Evolutionary conservation across 2,329 filamentous ascomycete genomes (phyloP).

Genomic region (Helminthosporium solani): DNA sequence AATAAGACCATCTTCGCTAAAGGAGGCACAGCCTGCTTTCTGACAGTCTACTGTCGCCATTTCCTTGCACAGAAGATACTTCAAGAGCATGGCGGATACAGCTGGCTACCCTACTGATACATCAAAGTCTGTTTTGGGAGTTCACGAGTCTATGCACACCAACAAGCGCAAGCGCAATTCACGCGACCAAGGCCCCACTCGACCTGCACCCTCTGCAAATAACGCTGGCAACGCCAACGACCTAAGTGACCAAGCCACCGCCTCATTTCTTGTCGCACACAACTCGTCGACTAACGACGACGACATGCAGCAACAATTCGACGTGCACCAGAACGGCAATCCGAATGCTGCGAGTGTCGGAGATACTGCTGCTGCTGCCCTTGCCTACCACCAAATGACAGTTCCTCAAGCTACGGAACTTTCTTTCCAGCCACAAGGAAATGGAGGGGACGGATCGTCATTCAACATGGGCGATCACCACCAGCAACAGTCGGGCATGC

Average conservation of each 20-base stretch:
- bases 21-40: conserved; percentile 17
- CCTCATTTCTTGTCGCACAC: conserved; percentile 43
- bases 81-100: conserved; percentile 38
- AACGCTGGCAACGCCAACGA: conserved; percentile 31
- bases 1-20: conserved; percentile 19
- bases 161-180: conserved; percentile 52
- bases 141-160: conserved; percentile 31
- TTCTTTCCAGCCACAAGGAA: conserved; percentile 51
- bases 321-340: conserved; percentile 55
- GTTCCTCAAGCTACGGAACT: conserved; percentile 58
- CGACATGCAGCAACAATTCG: conserved; percentile 46
- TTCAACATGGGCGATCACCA: conserved; percentile 49
- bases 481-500: conserved; percentile 40
- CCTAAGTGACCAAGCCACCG: conserved; percentile 40
- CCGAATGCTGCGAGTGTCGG: conserved; percentile 51
- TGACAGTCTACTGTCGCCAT: conserved; percentile 10
- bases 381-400: conserved; percentile 57
- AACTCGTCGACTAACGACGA: conserved; percentile 43
- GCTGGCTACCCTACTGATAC: conserved; percentile 41
- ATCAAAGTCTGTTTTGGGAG: conserved; percentile 32
- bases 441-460: conserved; percentile 45
- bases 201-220: conserved; percentile 38
- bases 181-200: conserved; percentile 44
- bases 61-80: conserved; percentile 6
- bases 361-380: conserved; percentile 62